Percentiles rank a stretch among this genome's conserved stretches.
phyloP scores from a whole-genome alignment of 805 yeast species.

The Clavispora fructus region DNA sequence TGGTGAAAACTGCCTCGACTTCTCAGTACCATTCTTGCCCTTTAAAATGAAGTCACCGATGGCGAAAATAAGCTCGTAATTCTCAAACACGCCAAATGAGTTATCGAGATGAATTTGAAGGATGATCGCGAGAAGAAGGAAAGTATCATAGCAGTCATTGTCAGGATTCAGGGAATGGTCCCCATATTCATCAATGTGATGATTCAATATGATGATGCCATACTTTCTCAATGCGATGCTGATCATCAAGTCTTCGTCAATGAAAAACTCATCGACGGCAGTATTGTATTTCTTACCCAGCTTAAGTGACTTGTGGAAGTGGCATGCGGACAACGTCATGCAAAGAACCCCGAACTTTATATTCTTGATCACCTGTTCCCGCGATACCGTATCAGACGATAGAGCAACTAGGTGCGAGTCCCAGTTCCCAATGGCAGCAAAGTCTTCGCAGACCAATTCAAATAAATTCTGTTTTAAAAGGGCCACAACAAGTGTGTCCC shows the following conservation, averaged over 20 bases:
- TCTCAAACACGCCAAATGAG: slow-evolving; percentile 36
- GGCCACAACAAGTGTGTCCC: slow-evolving; percentile 27
- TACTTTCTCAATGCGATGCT: slow-evolving; percentile 34
- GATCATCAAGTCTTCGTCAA: slow-evolving; percentile 21
- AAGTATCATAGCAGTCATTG: slow-evolving; percentile 25
- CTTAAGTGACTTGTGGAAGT: slow-evolving; percentile 7
- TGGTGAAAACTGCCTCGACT: slow-evolving; percentile 1
- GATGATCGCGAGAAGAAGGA: slow-evolving; percentile 31
- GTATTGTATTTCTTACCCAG: slow-evolving; percentile 3
- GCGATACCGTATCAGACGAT: slow-evolving; percentile 3
- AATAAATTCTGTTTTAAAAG: slow-evolving; percentile 24
- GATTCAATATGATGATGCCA: slow-evolving; percentile 30
- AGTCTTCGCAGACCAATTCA: slow-evolving; percentile 25
- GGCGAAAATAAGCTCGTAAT: slow-evolving; percentile 35
- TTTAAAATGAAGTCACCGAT: slow-evolving; percentile 25
- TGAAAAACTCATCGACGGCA: slow-evolving; percentile 11
- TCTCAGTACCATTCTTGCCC: background rate
- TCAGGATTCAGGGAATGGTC: slow-evolving; percentile 16
- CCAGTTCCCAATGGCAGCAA: slow-evolving; percentile 10
- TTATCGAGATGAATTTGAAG: slow-evolving; percentile 36
- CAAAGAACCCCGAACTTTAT: slow-evolving; percentile 12
- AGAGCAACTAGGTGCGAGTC: slow-evolving; percentile 6
- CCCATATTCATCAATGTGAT: slow-evolving; percentile 39
- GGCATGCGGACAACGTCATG: slow-evolving; percentile 10
- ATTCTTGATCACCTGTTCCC: slow-evolving; percentile 7